Percentiles rank a stretch among this genome's conserved stretches.
Evolutionary conservation across 1,284 basidiomycete species (phyloP).

Genomic region (Agaricales sp.): DNA sequence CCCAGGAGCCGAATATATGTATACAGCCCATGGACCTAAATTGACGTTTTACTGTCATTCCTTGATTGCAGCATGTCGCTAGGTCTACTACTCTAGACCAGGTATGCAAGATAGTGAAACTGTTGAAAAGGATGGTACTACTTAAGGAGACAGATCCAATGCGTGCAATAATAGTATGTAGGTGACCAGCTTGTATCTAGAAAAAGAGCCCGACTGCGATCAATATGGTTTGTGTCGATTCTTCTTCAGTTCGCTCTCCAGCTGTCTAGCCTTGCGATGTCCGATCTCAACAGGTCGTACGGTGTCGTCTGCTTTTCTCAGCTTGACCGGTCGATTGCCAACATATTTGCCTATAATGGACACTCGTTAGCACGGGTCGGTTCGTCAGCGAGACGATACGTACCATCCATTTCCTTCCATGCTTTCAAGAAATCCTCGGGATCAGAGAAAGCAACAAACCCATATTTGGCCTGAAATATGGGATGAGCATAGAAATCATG

Average conservation of each 20-base stretch:
- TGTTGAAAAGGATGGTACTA: neutral
- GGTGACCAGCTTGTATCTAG: no score
- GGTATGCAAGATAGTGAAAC: neutral
- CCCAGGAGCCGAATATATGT: no score
- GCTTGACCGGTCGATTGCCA: slow-evolving; percentile 86
- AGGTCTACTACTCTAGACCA: neutral
- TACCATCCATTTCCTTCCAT: slow-evolving; percentile 99
- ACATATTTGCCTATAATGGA: slow-evolving; percentile 80
- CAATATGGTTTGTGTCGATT: slow-evolving; percentile 70
- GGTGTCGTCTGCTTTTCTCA: slow-evolving; percentile 79
- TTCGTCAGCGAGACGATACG: no score
- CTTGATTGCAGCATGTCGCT: no score
- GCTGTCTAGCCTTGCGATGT: slow-evolving; percentile 75
- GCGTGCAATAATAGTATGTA: no score
- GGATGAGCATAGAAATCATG: slow-evolving; percentile 7
- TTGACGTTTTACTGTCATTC: neutral
- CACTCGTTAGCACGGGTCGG: no score
- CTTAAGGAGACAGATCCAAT: no score
- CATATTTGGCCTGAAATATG: slow-evolving; percentile 76
- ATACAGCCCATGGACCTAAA: neutral
- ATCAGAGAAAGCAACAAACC: slow-evolving; percentile 96
- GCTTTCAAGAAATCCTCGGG: slow-evolving; percentile 97
- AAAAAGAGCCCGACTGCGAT: no score
- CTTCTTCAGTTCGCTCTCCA: slow-evolving; percentile 77
- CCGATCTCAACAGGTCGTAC: slow-evolving; percentile 91